Evolutionary conservation across 768 basidiomycete species (phyloP).

Genomic region (Ramaria sp.): DNA sequence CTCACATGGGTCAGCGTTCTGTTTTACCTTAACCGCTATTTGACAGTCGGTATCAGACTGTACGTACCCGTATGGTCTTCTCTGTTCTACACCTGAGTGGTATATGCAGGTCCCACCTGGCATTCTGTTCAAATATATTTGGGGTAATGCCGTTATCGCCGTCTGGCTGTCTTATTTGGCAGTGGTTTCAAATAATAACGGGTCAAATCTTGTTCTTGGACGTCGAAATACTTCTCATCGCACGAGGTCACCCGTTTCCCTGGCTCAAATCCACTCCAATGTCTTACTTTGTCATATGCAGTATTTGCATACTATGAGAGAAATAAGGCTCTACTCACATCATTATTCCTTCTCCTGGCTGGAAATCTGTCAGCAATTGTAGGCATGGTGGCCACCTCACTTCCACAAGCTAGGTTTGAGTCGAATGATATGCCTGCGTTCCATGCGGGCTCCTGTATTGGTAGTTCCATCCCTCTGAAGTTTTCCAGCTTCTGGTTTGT

Average conservation of each 20-base stretch:
- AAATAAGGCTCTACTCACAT: background rate
- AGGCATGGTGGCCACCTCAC: background rate
- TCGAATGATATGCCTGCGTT: background rate
- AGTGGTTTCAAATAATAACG: conserved; percentile 1
- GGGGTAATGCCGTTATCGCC: background rate
- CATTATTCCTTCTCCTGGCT: background rate
- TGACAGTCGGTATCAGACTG: background rate
- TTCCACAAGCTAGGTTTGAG: background rate
- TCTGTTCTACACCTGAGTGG: background rate
- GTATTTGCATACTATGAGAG: background rate
- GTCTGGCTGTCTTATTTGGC: background rate
- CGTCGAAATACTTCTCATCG: conserved; percentile 1
- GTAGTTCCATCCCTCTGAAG: background rate
- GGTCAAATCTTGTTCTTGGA: background rate
- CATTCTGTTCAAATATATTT: conserved; percentile 2
- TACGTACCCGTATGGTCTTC: background rate
- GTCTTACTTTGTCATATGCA: background rate
- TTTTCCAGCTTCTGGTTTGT: background rate
- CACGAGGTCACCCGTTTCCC: background rate
- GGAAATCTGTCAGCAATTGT: background rate
- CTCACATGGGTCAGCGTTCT: background rate
- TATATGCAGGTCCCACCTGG: background rate
- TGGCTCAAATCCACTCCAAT: background rate
- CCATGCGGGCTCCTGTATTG: background rate
- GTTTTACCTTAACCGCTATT: conserved; percentile 1